These are phyloP conservation scores for Sicyos edulis DNA, from an alignment of 306 rosid species.

Conservation along the genomic window DNA sequence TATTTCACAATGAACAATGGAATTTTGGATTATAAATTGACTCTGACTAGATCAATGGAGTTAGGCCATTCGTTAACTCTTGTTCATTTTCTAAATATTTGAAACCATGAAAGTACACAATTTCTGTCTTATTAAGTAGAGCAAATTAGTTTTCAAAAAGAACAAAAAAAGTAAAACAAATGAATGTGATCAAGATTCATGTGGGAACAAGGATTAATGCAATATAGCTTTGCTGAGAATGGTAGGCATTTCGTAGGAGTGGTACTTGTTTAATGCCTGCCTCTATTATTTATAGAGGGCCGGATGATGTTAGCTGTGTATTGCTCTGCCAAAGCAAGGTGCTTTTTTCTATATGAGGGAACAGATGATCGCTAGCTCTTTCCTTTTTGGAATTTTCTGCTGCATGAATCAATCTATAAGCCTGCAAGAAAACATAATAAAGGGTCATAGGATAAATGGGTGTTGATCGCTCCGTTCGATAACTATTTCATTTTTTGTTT, in stretches of 20 bases:
- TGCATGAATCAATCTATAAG: neutral
- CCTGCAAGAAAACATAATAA: conserved; percentile 8
- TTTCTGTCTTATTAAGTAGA: neutral
- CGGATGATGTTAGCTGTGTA: neutral
- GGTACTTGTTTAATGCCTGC: too few species aligned
- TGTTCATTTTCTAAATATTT: neutral
- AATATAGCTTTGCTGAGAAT: too few species aligned
- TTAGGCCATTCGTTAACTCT: neutral
- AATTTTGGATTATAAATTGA: neutral
- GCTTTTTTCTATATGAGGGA: neutral
- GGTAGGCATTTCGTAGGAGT: too few species aligned
- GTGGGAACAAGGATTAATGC: too few species aligned
- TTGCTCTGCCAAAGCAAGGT: neutral
- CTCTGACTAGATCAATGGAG: neutral
- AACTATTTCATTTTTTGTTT: too few species aligned
- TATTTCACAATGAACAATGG: neutral
- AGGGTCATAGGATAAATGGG: neutral
- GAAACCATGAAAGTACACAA: neutral
- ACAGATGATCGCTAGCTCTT: neutral
- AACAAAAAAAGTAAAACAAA: too few species aligned
- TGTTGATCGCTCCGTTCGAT: too few species aligned
- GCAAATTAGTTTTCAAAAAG: too few species aligned
- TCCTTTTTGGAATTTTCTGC: neutral
- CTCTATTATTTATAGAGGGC: too few species aligned
- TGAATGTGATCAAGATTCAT: too few species aligned